Conservation (phyloP, 495 filamentous ascomycete species). For the Parathielavia appendiculata region DNA sequence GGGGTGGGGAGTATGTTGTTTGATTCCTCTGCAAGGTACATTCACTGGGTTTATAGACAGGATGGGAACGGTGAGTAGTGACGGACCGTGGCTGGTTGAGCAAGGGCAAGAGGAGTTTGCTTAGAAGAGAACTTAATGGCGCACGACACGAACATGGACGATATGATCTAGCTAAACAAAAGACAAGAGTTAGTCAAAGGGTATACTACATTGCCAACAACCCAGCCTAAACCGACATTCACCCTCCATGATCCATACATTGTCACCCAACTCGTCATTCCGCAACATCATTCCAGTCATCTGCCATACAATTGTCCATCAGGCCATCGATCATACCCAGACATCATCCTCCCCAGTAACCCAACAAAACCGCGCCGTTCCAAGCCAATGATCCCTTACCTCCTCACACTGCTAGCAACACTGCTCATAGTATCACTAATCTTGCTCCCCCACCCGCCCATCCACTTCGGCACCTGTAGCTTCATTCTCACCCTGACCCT, state of each 20-base stretch:
- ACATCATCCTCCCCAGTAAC: background rate
- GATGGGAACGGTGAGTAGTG: too few species aligned
- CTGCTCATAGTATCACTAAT: slow-evolving; percentile 25
- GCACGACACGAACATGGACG: background rate
- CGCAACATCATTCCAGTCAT: background rate
- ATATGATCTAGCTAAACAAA: background rate
- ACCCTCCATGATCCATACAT: background rate
- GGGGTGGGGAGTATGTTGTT: slow-evolving; percentile 13
- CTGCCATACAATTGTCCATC: background rate
- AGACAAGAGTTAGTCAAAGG: background rate
- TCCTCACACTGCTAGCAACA: slow-evolving; percentile 26
- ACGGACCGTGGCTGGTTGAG: background rate
- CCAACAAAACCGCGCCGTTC: background rate
- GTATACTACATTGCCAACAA: slow-evolving; percentile 10
- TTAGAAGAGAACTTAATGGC: background rate
- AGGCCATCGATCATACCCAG: background rate
- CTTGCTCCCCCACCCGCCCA: slow-evolving; percentile 39
- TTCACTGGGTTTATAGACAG: too few species aligned
- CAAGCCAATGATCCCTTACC: slow-evolving; percentile 1
- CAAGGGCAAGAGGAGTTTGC: background rate
- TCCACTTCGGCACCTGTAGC: slow-evolving; percentile 41
- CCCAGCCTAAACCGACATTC: background rate
- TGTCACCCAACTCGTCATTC: background rate
- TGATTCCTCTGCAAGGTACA: too few species aligned
- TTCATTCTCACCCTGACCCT: slow-evolving; percentile 60